A percentile compares a stretch with the other conserved stretches of the same genome.
Conservation (phyloP, 345 rosid genomes). For the Pseudoturritis turrita region DNA sequence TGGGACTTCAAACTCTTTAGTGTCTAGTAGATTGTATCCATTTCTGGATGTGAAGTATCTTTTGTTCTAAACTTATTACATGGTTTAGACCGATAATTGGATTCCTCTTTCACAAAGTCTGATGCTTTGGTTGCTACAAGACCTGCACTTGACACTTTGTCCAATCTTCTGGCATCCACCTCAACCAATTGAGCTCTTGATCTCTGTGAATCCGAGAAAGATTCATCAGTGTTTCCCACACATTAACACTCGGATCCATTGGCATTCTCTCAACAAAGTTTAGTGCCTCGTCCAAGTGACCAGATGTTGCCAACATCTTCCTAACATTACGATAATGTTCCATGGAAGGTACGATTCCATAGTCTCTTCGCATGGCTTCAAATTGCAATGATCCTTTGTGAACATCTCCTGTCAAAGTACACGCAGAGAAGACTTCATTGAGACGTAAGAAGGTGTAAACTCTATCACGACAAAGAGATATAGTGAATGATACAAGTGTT, state of each 20-base stretch:
- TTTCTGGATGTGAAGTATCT: background rate
- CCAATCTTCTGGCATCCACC: too few species aligned
- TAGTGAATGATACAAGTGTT: too few species aligned
- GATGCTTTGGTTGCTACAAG: slow-evolving; percentile 1
- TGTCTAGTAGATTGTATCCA: background rate
- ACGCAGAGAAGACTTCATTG: slow-evolving; percentile 34
- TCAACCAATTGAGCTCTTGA: too few species aligned
- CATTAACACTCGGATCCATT: background rate
- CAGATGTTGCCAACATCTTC: slow-evolving; percentile 54
- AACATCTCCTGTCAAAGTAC: slow-evolving; percentile 48
- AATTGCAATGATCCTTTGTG: slow-evolving; percentile 59
- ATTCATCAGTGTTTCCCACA: background rate
- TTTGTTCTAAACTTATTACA: background rate
- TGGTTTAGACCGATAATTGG: background rate
- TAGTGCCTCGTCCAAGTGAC: slow-evolving; percentile 61
- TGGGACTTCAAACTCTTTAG: background rate
- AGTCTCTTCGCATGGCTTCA: slow-evolving; percentile 53
- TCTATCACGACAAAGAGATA: too few species aligned
- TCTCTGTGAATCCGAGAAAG: background rate
- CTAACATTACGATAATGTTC: slow-evolving; percentile 51
- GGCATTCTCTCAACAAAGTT: slow-evolving; percentile 60
- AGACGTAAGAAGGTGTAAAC: too few species aligned
- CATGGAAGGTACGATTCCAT: slow-evolving; percentile 51
- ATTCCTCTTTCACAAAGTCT: background rate
- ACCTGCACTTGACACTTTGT: background rate